Evolutionary conservation across 768 basidiomycete genomes (phyloP).

Genomic region (Hemileccinum impolitum): DNA sequence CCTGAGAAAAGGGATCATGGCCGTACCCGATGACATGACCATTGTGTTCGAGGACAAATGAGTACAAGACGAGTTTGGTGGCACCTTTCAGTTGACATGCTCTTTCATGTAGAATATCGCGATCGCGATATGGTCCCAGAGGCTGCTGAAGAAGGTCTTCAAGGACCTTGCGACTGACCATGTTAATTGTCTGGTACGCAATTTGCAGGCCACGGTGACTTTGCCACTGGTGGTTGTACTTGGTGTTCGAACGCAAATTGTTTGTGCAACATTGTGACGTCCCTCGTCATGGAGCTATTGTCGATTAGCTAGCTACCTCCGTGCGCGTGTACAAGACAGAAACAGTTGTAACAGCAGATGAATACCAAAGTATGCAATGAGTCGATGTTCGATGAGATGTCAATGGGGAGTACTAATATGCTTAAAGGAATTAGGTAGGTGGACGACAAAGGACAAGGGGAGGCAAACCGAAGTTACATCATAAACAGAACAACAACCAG

Average conservation of each 20-base stretch:
- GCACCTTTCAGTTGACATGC: constrained; percentile 14
- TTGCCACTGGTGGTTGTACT: too few species aligned
- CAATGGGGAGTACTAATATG: constrained; percentile 18
- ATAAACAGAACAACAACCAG: constrained; percentile 26
- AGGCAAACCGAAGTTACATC: constrained; percentile 25
- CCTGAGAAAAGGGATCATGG: neutral
- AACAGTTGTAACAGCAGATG: constrained; percentile 28
- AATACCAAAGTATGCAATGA: constrained; percentile 27
- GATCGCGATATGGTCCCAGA: constrained; percentile 31
- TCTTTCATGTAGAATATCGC: constrained; percentile 19
- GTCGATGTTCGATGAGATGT: constrained; percentile 26
- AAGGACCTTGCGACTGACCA: constrained; percentile 18
- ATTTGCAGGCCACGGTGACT: neutral
- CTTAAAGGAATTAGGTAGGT: constrained; percentile 26
- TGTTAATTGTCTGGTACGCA: neutral
- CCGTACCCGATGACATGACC: constrained; percentile 26
- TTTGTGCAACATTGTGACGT: neutral
- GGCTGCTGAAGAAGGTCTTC: constrained; percentile 25
- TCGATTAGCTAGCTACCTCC: constrained; percentile 23
- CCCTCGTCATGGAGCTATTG: neutral
- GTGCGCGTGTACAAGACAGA: constrained; percentile 27
- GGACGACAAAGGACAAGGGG: constrained; percentile 16
- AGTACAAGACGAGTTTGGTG: constrained; percentile 23
- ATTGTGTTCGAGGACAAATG: constrained; percentile 28
- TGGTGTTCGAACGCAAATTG: neutral